Evolutionary conservation across 2,329 filamentous ascomycete species (phyloP), one percentile per base, ranked within the genome.

Genomic region (Fusarium duplospermum): DNA sequence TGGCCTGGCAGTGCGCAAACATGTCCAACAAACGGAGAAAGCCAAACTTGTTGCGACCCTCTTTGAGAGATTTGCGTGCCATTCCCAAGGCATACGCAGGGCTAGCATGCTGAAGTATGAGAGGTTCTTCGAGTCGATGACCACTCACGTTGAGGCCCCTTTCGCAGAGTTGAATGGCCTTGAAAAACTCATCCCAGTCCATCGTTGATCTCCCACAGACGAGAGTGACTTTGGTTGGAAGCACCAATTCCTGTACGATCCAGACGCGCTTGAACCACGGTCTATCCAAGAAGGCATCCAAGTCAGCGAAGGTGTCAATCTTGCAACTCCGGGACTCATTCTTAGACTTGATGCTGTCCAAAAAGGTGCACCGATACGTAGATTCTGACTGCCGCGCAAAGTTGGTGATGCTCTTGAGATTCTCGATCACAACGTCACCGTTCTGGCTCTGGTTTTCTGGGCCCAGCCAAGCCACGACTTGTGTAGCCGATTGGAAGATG

Each of bases 121-220:
- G n/a, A 10, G 8, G 0, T 4, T 58, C 29, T 6, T 36, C 31
- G 0, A 16, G 0, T 2, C 14, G 20, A 13, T 35, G 20, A 10
- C 22, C 4, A 22, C 13, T 31, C 2, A 8, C n/a, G 31, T 35
- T 58, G 6, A 13, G 14, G 0, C 31, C 50, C 4, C 4, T 18
- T 16, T 56, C 50, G 2, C 11, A 56, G 18, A 35, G 18, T 7
- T 31, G 27, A 2, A 56, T 6, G 0, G n/a, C 50, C 8, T 35
- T 4, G 0, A 56, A 56, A 29, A 56, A 35, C 0, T 38, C 14
- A 8, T 35, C 29, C 54, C 54, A 58, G 33, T 36, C 31, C 2
- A 24, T 18, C 3, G 1, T 22, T 14, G n/a, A 36, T 24, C 4
- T 16, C 1, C 33, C 54, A 18, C 54, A 58, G 4, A 58, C 14